Base-by-base conservation (phyloP, 176 grass and related monocot genomes). In the Juncus effusus region DNA sequence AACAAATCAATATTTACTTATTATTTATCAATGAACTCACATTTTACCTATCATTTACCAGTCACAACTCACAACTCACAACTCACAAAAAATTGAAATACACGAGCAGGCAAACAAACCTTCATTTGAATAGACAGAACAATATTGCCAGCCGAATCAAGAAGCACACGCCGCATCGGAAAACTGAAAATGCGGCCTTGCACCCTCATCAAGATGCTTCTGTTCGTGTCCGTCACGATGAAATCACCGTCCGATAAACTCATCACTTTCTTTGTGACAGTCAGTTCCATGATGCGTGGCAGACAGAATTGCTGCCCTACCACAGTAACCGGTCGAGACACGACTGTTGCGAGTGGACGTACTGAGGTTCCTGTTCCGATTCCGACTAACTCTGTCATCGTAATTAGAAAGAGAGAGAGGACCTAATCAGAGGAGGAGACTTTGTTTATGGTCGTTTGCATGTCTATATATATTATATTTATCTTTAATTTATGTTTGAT, bases 251-350 rank as follows among this genome's bases (percentile, higher is more conserved):
- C 65, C 9, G 51, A 74, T 40, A 76, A 72, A 64, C 72, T 49
- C 75, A 61, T 73, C 35, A 79, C 40, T 19, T 72, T 76, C 73
- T 81, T 75, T 47, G 44, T 3, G 3, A 81, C 73, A 0, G 56
- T 58, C 42, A 81, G 56, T 58, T 63, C 63, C 42, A 40, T 65
- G 62, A 54, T 59, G 63, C 76, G 64, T 55, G 42, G 71, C 6
- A 59, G 16, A 73, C 73, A 76, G 79, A 81, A 81, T 7, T 74
- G 47, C 63, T 57, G 62, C 72, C 66, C 64, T 42, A 76, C 72
- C 73, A 81, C 73, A 61, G 57, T 73, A 51, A 81, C 52, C 69
- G 77, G 61, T 54, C 52, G 66, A 61, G 54, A 67, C 11, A 66
- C 59, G 4, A 63, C 67, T 60, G 66, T 76, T 36, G 58, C 35